A percentile compares a stretch with the other conserved stretches of the same genome.
phyloP scores from a whole-genome alignment of 2,329 filamentous ascomycete genomes.

The Aspergillus sp. region DNA sequence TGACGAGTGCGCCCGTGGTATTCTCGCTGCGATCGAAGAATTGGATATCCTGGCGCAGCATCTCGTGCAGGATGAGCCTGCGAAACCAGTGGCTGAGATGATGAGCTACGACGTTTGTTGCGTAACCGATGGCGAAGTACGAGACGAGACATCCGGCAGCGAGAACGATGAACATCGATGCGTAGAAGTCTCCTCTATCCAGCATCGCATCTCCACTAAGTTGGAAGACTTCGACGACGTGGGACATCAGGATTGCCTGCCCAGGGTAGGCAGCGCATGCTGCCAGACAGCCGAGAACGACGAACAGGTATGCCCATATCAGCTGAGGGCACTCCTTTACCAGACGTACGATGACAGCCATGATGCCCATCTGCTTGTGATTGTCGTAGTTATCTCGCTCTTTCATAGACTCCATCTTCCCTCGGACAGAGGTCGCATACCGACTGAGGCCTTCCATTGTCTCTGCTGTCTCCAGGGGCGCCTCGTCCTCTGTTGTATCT shows the following conservation, averaged over 20 bases:
- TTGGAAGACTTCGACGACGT: slow-evolving; percentile 73
- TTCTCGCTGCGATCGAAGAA: slow-evolving; percentile 93
- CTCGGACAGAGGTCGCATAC: slow-evolving; percentile 3
- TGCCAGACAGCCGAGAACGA: slow-evolving; percentile 37
- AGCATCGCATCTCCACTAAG: slow-evolving; percentile 60
- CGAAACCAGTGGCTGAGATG: slow-evolving; percentile 75
- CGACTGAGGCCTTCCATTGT: background rate
- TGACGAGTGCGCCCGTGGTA: slow-evolving; percentile 76
- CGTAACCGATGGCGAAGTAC: slow-evolving; percentile 54
- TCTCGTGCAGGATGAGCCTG: slow-evolving; percentile 79
- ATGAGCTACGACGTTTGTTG: slow-evolving; percentile 66
- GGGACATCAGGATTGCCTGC: slow-evolving; percentile 80
- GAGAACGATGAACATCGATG: slow-evolving; percentile 83
- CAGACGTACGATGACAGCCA: background rate
- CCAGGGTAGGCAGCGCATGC: slow-evolving; percentile 78
- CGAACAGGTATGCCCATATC: slow-evolving; percentile 2
- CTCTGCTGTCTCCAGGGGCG: background rate
- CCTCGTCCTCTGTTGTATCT: background rate
- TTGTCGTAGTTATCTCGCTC: slow-evolving; percentile 9
- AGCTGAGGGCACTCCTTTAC: slow-evolving; percentile 5
- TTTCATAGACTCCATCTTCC: background rate
- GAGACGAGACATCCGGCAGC: slow-evolving; percentile 40
- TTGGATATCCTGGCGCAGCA: slow-evolving; percentile 87
- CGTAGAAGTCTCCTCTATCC: slow-evolving; percentile 80
- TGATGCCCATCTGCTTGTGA: slow-evolving; percentile 4